phyloP scores from a whole-genome alignment of 116 monocot species.

The Iris pallida region DNA sequence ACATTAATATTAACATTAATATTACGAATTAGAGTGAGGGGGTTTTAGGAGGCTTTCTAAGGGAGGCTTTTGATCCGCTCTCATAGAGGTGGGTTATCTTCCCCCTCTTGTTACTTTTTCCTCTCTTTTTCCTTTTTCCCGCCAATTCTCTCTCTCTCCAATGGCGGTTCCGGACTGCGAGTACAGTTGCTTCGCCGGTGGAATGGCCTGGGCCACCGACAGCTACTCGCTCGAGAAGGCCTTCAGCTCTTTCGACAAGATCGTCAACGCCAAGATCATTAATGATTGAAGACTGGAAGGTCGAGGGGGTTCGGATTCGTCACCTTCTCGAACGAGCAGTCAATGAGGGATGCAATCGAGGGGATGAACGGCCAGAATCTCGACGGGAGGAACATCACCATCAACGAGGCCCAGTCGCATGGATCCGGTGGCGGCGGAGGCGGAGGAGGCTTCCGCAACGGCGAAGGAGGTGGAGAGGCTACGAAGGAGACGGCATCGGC shows the following conservation, averaged over 20 bases:
- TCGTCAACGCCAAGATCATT: conserved; percentile 74
- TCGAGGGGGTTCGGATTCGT: conserved; percentile 87
- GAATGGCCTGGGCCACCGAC: conserved; percentile 81
- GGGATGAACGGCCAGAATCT: conserved; percentile 77
- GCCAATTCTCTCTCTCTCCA: neutral
- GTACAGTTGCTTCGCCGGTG: conserved; percentile 77
- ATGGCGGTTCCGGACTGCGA: conserved; percentile 44
- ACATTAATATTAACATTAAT: too few species aligned
- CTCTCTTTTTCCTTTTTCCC: neutral
- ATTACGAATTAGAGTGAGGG: too few species aligned
- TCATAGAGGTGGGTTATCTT: neutral
- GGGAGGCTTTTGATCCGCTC: too few species aligned
- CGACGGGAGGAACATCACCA: conserved; percentile 76
- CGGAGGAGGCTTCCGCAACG: conserved; percentile 13
- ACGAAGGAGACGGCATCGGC: conserved; percentile 21
- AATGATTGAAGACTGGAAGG: conserved; percentile 65
- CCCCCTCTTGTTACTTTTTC: neutral
- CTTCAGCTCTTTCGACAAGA: conserved; percentile 67
- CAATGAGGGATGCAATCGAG: conserved; percentile 85
- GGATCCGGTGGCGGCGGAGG: conserved; percentile 39
- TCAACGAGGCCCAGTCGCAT: conserved; percentile 63
- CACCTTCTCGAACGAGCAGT: conserved; percentile 51
- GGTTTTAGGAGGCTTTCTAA: too few species aligned
- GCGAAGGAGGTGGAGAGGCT: conserved; percentile 12
- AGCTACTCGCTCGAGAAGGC: conserved; percentile 56